phyloP scores from a whole-genome alignment of 257 asterid genomes.

The Scutellaria galericulata region DNA sequence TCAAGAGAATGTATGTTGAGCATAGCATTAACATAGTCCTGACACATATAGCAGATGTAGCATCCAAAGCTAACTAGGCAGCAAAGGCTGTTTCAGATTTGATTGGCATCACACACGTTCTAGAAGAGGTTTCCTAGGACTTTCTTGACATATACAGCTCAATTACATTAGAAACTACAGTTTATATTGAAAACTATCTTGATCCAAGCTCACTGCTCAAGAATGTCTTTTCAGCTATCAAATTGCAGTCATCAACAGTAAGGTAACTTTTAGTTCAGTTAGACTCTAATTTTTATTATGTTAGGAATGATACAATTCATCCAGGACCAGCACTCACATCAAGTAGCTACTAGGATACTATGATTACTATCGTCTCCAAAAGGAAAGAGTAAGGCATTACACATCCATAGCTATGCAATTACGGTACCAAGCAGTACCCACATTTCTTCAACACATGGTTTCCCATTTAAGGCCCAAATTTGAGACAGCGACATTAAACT shows the following conservation, averaged over 20 bases:
- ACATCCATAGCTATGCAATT: background rate
- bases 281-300: too few relatives aligned
- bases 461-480: background rate
- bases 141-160: background rate
- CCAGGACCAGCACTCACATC: too few relatives aligned
- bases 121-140: background rate
- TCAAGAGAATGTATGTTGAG: background rate
- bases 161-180: background rate
- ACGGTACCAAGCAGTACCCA: conserved; percentile 3
- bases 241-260: too few relatives aligned
- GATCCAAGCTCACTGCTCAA: background rate
- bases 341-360: too few relatives aligned
- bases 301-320: too few relatives aligned
- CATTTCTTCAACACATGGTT: conserved; percentile 13
- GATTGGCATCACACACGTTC: background rate
- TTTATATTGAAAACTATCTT: background rate
- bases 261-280: too few relatives aligned
- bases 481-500: conserved; percentile 24
- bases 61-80: background rate
- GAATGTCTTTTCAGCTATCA: too few relatives aligned
- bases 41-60: too few relatives aligned
- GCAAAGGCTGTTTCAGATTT: conserved; percentile 23
- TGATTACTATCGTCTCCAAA: too few relatives aligned
- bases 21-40: background rate
- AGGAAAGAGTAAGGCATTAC: too few relatives aligned